Evolutionary conservation across 305 asterid species (phyloP).

Genomic region (Coffea humblotiana): DNA sequence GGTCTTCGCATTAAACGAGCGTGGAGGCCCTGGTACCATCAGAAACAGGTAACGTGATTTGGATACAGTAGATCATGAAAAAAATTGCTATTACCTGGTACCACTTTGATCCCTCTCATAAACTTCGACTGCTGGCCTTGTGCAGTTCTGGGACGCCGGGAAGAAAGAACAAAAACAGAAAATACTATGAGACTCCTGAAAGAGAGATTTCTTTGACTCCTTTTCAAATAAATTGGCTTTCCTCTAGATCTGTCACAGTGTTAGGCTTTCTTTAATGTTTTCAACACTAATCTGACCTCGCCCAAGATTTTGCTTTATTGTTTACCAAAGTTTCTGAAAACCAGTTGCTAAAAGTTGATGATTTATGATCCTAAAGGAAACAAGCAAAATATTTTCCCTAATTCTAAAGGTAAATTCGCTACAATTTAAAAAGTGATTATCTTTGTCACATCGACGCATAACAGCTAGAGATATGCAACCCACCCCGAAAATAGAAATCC

Average conservation of each 20-base stretch:
- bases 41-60: slow-evolving; percentile 60
- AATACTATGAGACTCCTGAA: no score
- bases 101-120: background rate
- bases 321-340: background rate
- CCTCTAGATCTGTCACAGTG: background rate
- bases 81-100: background rate
- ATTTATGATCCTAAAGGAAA: background rate
- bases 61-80: background rate
- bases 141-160: background rate
- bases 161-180: no score
- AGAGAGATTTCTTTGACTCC: background rate
- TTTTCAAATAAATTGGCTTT: background rate
- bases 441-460: no score
- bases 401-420: no score
- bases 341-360: background rate
- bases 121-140: background rate
- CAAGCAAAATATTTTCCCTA: no score
- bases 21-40: slow-evolving; percentile 97
- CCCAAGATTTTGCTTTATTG: background rate
- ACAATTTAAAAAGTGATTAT: no score
- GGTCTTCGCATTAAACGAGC: slow-evolving; percentile 61
- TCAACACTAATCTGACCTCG: background rate
- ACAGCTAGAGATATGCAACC: no score
- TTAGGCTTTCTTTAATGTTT: background rate
- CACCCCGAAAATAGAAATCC: no score